Base-by-base conservation (phyloP, 106 monocot genomes). In the Posidonia australis region DNA sequence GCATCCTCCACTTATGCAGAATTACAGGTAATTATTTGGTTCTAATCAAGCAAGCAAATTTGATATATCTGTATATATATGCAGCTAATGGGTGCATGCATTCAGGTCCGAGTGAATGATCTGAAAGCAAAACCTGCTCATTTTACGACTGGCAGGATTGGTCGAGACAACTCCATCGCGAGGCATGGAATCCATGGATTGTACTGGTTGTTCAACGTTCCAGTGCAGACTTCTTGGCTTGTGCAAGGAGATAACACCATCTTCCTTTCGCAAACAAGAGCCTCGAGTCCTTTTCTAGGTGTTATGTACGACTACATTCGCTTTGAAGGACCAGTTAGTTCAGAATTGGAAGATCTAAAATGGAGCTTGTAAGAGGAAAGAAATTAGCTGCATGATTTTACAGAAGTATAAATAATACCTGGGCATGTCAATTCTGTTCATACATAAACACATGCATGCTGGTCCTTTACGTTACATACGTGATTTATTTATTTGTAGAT, bases 271-370 rank as follows among this genome's bases (percentile, higher is more conserved):
- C 72, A 72, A 43, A 13, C 54, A 30, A 54, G 52, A 21, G 55
- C 19, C 44, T 53, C 63, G 6, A 54, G 45, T 19, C 54, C 64
- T 54, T 72, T 72, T 53, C 45, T 53, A 36, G 72, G 72, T 1
- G 18, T 72, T n/a, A 64, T 72, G 72, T 72, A 72, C 20, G 72
- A 72, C 54, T 65, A 72, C 63, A 43, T 72, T 25, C 72, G 72
- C 51, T 46, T 64, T 11, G 72, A 72, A 56, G 72, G 26, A 28
- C 72, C 64, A 18, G 22, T n/a, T n/a, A n/a, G n/a, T n/a, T n/a
- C n/a, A n/a, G n/a, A n/a, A n/a, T n/a, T n/a, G n/a, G n/a, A n/a
- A n/a, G n/a, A n/a, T n/a, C n/a, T n/a, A n/a, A n/a, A n/a, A n/a
- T n/a, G n/a, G n/a, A n/a, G n/a, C n/a, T n/a, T n/a, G n/a, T n/a